Conservation (phyloP, 2,329 filamentous ascomycete species). For the Teratosphaeria zuluensis region DNA sequence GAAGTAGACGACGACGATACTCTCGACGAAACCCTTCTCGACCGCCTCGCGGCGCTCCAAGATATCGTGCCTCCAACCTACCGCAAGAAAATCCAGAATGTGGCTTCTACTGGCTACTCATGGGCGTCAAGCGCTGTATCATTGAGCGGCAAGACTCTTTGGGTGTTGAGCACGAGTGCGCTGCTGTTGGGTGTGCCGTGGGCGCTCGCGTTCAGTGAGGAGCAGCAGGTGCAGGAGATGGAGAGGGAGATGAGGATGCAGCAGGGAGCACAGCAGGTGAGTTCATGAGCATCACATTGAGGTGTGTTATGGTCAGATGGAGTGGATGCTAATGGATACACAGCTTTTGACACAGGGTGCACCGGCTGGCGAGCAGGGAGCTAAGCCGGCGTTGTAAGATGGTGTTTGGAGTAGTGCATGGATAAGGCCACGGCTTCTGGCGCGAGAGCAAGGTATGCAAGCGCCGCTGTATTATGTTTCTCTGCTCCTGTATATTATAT, state of each 20-base stretch:
- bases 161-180: conserved; percentile 82
- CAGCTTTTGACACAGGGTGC: conserved; percentile 17
- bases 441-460: background rate
- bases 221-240: conserved; percentile 95
- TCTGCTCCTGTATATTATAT: background rate
- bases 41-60: conserved; percentile 34
- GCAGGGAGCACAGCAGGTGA: conserved; percentile 73
- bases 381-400: conserved; percentile 16
- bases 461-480: background rate
- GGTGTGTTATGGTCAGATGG: background rate
- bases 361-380: conserved; percentile 9
- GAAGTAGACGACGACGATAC: conserved; percentile 55
- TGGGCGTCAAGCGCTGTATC: conserved; percentile 52
- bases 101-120: conserved; percentile 41
- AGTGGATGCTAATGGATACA: conserved; percentile 6
- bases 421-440: background rate
- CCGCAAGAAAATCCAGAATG: conserved; percentile 32
- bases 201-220: conserved; percentile 85
- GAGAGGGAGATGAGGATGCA: conserved; percentile 96
- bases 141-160: conserved; percentile 77
- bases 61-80: conserved; percentile 37
- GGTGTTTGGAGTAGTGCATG: background rate
- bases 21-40: conserved; percentile 34
- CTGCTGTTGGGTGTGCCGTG: conserved; percentile 87
- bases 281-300: conserved; percentile 14